Evolutionary conservation across 352 stramenopile genomes (phyloP).

Genomic region (Blastocystis sp.): DNA sequence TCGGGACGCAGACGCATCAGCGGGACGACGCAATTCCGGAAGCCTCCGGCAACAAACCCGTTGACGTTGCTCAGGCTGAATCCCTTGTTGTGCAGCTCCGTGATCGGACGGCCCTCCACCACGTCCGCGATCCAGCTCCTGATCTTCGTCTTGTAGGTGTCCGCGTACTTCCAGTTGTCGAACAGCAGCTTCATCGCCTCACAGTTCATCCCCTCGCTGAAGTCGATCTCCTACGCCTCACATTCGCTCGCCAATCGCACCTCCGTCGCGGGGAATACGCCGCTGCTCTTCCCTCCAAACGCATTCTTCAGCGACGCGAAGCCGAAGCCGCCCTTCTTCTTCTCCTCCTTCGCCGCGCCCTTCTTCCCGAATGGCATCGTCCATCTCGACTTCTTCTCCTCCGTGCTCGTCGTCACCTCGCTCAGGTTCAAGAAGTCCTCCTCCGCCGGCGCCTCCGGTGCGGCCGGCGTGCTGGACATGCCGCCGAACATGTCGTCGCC

Average conservation of each 20-base stretch:
- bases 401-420: background rate
- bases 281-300: background rate
- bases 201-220: slow-evolving; percentile 28
- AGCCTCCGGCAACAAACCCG: slow-evolving; percentile 38
- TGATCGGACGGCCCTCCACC: slow-evolving; percentile 36
- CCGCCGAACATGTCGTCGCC: background rate
- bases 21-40: slow-evolving; percentile 40
- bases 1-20: slow-evolving; percentile 10
- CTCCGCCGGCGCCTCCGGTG: background rate
- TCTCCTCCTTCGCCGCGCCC: slow-evolving; percentile 10
- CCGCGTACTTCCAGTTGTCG: slow-evolving; percentile 32
- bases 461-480: background rate
- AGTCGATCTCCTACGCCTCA: slow-evolving; percentile 23
- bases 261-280: slow-evolving; percentile 12
- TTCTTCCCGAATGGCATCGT: slow-evolving; percentile 38
- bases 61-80: slow-evolving; percentile 49
- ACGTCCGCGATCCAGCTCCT: slow-evolving; percentile 15
- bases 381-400: slow-evolving; percentile 16
- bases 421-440: slow-evolving; percentile 54
- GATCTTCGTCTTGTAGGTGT: slow-evolving; percentile 46
- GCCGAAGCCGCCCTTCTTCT: slow-evolving; percentile 48
- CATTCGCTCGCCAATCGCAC: background rate
- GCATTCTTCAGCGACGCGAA: slow-evolving; percentile 31
- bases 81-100: slow-evolving; percentile 57
- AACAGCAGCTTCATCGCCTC: slow-evolving; percentile 45